Conservation (phyloP, 169 alveolate genomes). For the Plasmodium vivax region DNA sequence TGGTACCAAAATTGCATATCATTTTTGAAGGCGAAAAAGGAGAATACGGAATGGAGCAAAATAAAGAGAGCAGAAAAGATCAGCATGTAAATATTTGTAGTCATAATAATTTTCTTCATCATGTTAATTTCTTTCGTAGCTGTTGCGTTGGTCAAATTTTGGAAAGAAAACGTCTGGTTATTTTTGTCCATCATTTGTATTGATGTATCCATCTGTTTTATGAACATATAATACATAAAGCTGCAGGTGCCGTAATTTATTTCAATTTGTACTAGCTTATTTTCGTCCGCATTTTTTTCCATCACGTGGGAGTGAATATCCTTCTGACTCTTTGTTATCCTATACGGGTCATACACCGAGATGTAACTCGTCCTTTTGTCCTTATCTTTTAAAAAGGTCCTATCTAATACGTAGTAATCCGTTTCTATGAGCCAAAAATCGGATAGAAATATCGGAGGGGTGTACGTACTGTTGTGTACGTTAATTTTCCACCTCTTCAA, state of each 20-base stretch:
- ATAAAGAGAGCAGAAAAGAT: slow-evolving; percentile 88
- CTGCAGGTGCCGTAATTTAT: slow-evolving; percentile 61
- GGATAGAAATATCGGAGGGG: slow-evolving; percentile 78
- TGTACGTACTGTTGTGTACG: slow-evolving; percentile 52
- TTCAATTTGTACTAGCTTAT: slow-evolving; percentile 27
- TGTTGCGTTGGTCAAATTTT: slow-evolving; percentile 59
- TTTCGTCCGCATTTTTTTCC: slow-evolving; percentile 46
- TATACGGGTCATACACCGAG: slow-evolving; percentile 74
- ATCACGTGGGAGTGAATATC: slow-evolving; percentile 26
- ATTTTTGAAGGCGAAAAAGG: slow-evolving; percentile 93
- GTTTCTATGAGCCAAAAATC: slow-evolving; percentile 81
- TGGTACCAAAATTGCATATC: slow-evolving; percentile 96
- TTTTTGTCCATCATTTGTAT: slow-evolving; percentile 70
- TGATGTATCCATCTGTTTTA: slow-evolving; percentile 49
- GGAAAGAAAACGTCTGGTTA: slow-evolving; percentile 34
- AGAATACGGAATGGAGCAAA: slow-evolving; percentile 90
- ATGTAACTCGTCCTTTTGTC: slow-evolving; percentile 66
- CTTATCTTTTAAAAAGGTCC: slow-evolving; percentile 30
- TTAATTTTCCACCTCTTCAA: slow-evolving; percentile 76
- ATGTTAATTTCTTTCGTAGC: slow-evolving; percentile 86
- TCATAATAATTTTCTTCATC: slow-evolving; percentile 90
- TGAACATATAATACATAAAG: slow-evolving; percentile 70
- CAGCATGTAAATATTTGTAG: slow-evolving; percentile 89
- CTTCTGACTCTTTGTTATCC: slow-evolving; percentile 38
- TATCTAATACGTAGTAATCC: slow-evolving; percentile 73